phyloP scores from a whole-genome alignment of 2,329 filamentous ascomycete species.

The Parafenestella ontariensis region DNA sequence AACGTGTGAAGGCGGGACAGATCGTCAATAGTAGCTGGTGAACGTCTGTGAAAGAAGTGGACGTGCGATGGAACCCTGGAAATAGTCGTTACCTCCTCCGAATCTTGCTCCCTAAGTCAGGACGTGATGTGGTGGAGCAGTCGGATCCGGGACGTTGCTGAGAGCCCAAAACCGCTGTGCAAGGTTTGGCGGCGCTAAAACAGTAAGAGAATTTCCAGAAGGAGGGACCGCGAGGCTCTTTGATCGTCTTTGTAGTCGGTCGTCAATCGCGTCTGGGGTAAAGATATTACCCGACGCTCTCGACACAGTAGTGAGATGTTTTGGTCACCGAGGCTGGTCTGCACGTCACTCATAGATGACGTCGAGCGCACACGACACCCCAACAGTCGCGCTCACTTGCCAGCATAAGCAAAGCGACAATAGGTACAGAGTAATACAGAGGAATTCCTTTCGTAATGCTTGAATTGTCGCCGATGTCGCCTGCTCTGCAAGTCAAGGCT shows the following conservation, averaged over 20 bases:
- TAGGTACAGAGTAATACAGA: neutral
- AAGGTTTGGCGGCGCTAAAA: neutral
- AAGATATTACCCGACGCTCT: conserved; percentile 1
- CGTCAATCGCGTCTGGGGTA: neutral
- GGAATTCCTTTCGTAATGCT: conserved; percentile 1
- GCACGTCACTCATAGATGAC: neutral
- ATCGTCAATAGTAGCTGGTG: neutral
- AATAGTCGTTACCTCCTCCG: neutral
- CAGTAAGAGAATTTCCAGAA: neutral
- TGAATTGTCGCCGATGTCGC: conserved; percentile 1
- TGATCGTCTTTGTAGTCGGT: neutral
- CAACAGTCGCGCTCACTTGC: neutral
- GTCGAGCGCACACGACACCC: neutral
- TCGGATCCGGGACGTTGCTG: neutral
- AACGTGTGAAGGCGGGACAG: neutral
- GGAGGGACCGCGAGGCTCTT: neutral
- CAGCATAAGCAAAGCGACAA: conserved; percentile 14
- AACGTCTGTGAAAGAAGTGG: neutral
- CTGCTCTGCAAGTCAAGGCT: conserved; percentile 18
- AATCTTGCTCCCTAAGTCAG: neutral
- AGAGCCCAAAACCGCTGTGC: neutral
- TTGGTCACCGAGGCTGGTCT: neutral
- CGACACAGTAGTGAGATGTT: neutral
- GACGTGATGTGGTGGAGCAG: neutral
- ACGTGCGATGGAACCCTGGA: neutral